A percentile compares a stretch with the other conserved stretches of the same genome.
Conservation (phyloP, 2,329 filamentous ascomycete genomes). For the Fusarium multiceps region DNA sequence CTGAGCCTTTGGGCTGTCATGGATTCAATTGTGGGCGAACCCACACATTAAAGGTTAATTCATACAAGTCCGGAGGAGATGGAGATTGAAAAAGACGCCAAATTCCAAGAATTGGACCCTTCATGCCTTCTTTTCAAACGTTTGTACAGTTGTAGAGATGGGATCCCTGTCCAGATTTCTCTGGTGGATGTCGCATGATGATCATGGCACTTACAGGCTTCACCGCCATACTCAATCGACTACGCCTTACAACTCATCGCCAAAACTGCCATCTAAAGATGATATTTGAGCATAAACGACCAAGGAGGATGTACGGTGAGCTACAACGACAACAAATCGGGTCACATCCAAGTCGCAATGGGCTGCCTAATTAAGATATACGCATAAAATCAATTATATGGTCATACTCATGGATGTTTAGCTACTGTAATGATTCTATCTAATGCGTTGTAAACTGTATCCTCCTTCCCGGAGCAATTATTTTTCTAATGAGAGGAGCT, state of each 20-base stretch:
- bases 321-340: constrained; percentile 1
- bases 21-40: not conserved
- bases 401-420: not conserved
- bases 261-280: constrained; percentile 2
- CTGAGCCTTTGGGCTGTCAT: not conserved
- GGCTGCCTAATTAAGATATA: not conserved
- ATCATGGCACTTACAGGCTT: constrained; percentile 32
- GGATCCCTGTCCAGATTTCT: constrained; percentile 28
- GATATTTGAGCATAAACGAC: not conserved
- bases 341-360: constrained; percentile 9
- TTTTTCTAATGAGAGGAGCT: constrained; percentile 1
- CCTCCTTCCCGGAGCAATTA: not conserved
- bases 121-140: constrained; percentile 19
- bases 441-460: not conserved
- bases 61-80: not conserved
- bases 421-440: constrained; percentile 7
- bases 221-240: constrained; percentile 31
- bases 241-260: constrained; percentile 23
- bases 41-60: constrained; percentile 12
- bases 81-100: not conserved
- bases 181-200: constrained; percentile 37
- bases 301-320: not conserved
- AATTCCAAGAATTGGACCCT: constrained; percentile 12
- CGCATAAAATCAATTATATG: not conserved
- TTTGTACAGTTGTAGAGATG: constrained; percentile 24